Conservation (phyloP, 345 rosid species). For the Isatis tinctoria region DNA sequence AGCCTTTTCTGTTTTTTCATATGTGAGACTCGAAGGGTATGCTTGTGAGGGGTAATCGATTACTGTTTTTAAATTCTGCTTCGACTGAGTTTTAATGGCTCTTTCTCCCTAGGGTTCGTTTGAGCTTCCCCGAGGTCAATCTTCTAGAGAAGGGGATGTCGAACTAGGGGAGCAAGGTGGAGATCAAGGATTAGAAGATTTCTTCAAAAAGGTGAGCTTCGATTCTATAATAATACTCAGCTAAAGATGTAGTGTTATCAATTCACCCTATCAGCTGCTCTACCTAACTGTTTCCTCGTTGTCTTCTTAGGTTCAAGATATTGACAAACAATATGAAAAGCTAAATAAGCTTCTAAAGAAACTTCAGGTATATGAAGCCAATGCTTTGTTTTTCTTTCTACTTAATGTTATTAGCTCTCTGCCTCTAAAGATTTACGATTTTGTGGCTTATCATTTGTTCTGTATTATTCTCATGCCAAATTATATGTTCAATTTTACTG, state of each 20-base stretch:
- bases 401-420: neutral
- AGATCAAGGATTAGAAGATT: conserved; percentile 72
- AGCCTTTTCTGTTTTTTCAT: neutral
- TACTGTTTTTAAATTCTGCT: neutral
- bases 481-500: neutral
- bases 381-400: neutral
- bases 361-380: conserved; percentile 62
- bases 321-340: conserved; percentile 80
- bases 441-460: conserved; percentile 1
- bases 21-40: neutral
- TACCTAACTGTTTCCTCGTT: conserved; percentile 7
- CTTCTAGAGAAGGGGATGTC: conserved; percentile 53
- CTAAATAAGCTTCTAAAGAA: conserved; percentile 72
- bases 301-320: conserved; percentile 72
- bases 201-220: conserved; percentile 76
- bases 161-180: conserved; percentile 61
- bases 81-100: neutral
- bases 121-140: conserved; percentile 74
- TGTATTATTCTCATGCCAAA: neutral
- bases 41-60: neutral
- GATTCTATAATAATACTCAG: neutral
- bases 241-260: neutral
- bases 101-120: conserved; percentile 60
- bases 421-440: neutral
- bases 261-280: neutral